Base-by-base conservation (phyloP, 805 yeast species). In the Candida michaelii region DNA sequence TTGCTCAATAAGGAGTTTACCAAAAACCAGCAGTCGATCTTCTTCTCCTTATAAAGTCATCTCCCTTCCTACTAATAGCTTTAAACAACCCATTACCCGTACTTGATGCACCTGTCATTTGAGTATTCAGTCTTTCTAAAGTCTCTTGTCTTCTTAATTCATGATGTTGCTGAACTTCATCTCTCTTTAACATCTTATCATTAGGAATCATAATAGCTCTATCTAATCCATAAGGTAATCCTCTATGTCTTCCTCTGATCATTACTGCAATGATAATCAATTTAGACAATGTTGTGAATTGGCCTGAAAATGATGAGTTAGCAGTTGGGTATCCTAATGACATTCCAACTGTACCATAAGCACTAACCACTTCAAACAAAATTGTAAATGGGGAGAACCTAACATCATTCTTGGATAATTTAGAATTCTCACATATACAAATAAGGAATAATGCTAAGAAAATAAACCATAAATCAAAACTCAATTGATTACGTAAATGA, bases 181-280 rank as follows among this genome's bases (percentile, higher is more conserved):
- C 93, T 52, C 85, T 69, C 52, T 71, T 64, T 19, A 76, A 74
- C 76, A 84, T 72, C 47, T 78, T 76, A 12, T 81, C 83, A 40
- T 84, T 78, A 6, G 95, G 91, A 39, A 91, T 62, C 74, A 91
- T 82, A 50, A 93, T 85, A 27, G 99, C 98, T 59, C 99, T 80
- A 64, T 93, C 99, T 44, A 93, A 76, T 0, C 90, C 72, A 58
- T 91, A 89, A 1, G 99, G 99, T 45, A 93, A 72, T 27, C 98
- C 98, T 76, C 99, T 87, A 56, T 90, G 97, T 45, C 97, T 76
- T 8, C 99, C 98, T 68, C 99, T 80, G 34, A 93, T 76, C 85
- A 93, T 81, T 84, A 89, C 80, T 4, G 89, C 91, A 49, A 88
- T 81, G 29, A 93, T 81, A 2, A 91, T 87, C 34, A 93, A 69